These are phyloP conservation scores for Cryphonectria radicalis DNA, from an alignment of 2,329 filamentous ascomycete genomes.

Conservation along the genomic window DNA sequence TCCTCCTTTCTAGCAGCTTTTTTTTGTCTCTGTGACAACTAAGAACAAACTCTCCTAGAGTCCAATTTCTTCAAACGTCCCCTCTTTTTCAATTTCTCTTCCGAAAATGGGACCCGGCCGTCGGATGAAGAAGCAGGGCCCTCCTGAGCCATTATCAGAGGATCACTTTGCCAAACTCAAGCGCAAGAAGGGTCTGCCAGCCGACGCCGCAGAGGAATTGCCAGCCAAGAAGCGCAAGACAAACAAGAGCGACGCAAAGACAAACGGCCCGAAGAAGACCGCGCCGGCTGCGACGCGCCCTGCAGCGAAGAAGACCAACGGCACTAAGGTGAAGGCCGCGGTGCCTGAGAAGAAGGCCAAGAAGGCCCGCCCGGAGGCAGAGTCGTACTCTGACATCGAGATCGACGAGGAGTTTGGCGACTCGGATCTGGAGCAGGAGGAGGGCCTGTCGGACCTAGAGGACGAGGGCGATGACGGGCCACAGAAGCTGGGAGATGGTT, in stretches of 20 bases:
- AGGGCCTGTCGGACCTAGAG: slow-evolving; percentile 46
- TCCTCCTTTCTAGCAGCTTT: not conserved
- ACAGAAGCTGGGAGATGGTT: slow-evolving; percentile 58
- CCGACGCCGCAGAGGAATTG: slow-evolving; percentile 59
- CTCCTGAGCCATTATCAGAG: slow-evolving; percentile 82
- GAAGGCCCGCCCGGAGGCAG: slow-evolving; percentile 48
- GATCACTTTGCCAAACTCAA: slow-evolving; percentile 78
- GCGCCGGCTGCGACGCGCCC: slow-evolving; percentile 34
- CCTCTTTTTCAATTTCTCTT: not conserved
- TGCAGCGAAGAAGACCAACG: slow-evolving; percentile 42
- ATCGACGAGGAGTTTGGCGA: slow-evolving; percentile 44
- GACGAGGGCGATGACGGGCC: slow-evolving; percentile 47
- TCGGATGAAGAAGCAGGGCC: slow-evolving; percentile 94
- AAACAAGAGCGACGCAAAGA: slow-evolving; percentile 43
- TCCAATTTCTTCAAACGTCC: not conserved
- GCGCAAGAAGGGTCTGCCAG: slow-evolving; percentile 77
- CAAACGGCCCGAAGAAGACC: slow-evolving; percentile 38
- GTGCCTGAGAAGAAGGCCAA: slow-evolving; percentile 47
- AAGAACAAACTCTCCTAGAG: not conserved
- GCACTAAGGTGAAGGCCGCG: slow-evolving; percentile 39
- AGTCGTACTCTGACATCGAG: slow-evolving; percentile 50
- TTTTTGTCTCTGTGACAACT: slow-evolving; percentile 9
- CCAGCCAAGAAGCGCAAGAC: slow-evolving; percentile 64
- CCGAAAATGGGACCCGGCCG: slow-evolving; percentile 79
- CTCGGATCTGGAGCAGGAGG: slow-evolving; percentile 53